Evolutionary conservation across 371 early-diverging fungal species (phyloP).

Genomic region (Encephalitozoon intestinalis): DNA sequence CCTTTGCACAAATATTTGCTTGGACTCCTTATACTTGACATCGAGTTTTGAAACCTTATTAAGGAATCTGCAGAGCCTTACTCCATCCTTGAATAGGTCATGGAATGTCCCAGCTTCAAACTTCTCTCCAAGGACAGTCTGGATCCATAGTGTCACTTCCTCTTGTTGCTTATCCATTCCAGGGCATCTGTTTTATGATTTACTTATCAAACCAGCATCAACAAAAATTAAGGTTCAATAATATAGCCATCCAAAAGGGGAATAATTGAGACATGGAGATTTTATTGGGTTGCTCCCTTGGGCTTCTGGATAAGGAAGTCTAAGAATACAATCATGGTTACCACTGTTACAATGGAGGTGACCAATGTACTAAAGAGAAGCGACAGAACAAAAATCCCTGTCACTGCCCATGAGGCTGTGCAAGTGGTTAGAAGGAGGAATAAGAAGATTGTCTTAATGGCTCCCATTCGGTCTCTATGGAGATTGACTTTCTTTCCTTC

Average conservation of each 20-base stretch:
- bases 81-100: conserved; percentile 64
- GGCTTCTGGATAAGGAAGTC: not conserved
- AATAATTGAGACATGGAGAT: not conserved
- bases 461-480: not conserved
- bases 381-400: not conserved
- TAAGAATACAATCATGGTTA: not conserved
- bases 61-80: conserved; percentile 69
- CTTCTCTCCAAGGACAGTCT: conserved; percentile 20
- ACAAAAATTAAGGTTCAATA: conserved; percentile 8
- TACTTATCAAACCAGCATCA: not conserved
- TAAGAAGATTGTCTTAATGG: not conserved
- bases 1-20: conserved; percentile 73
- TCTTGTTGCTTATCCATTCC: not conserved
- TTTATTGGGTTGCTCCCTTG: not conserved
- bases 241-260: not conserved
- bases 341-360: not conserved
- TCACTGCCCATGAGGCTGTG: not conserved
- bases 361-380: not conserved
- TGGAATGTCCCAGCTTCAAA: conserved; percentile 5
- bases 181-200: not conserved
- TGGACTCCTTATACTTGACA: conserved; percentile 64
- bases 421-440: not conserved
- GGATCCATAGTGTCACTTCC: conserved; percentile 44
- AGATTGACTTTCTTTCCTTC: not conserved
- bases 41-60: conserved; percentile 63